Percentiles rank a stretch among this genome's conserved stretches.
Conservation (phyloP, 129 eudicot genomes). For the Escallonia herrerae region DNA sequence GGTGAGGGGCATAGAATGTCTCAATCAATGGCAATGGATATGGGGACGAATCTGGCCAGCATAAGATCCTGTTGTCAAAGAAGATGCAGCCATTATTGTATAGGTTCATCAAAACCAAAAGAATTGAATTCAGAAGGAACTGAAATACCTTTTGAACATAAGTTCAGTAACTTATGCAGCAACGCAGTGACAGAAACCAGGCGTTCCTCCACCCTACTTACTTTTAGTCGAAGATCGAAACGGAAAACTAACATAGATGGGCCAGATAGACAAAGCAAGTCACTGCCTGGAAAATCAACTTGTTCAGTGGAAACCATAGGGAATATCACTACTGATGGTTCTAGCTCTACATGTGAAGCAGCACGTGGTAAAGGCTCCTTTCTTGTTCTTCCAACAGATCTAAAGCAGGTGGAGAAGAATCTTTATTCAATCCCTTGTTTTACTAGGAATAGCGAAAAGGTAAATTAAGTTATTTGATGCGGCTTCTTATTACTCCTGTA, state of each 20-base stretch:
- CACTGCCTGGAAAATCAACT: slow-evolving; percentile 9
- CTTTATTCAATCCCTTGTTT: slow-evolving; percentile 1
- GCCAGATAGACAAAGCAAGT: slow-evolving; percentile 8
- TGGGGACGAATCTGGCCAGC: not conserved
- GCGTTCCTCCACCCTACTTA: slow-evolving; percentile 34
- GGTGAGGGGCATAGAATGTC: slow-evolving; percentile 7
- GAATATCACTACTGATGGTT: slow-evolving; percentile 6
- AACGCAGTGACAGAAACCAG: slow-evolving; percentile 19
- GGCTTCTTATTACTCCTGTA: not conserved
- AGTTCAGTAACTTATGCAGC: slow-evolving; percentile 14
- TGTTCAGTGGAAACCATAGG: slow-evolving; percentile 14
- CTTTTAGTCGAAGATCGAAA: slow-evolving; percentile 56
- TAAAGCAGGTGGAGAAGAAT: slow-evolving; percentile 11
- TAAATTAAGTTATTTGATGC: slow-evolving; percentile 11
- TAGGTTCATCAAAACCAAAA: not conserved
- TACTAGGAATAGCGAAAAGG: slow-evolving; percentile 23
- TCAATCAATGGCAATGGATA: not conserved
- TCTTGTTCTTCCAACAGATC: slow-evolving; percentile 19
- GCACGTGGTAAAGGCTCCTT: slow-evolving; percentile 12
- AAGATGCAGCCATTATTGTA: slow-evolving; percentile 6
- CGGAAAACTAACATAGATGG: slow-evolving; percentile 24
- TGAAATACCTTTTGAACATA: slow-evolving; percentile 7
- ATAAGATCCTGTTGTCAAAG: not conserved
- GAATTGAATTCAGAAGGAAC: slow-evolving; percentile 15
- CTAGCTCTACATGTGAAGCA: slow-evolving; percentile 11